Evolutionary conservation across 2,329 filamentous ascomycete genomes (phyloP).

Genomic region (Cadophora sp.): DNA sequence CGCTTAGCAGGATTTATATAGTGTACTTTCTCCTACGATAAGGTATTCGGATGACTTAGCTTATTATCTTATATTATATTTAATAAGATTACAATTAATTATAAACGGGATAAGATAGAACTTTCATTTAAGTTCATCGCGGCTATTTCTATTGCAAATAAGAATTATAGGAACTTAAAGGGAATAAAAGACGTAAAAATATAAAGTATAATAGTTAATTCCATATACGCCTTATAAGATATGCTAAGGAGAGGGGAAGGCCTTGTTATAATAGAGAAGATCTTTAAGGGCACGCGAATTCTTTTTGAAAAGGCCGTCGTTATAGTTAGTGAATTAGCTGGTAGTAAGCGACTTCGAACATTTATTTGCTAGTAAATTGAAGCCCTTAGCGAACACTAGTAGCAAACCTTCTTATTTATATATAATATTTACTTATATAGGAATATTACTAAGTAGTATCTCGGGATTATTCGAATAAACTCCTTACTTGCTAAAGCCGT

Average conservation of each 20-base stretch:
- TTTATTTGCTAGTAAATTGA: constrained; percentile 25
- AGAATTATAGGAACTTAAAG: constrained; percentile 28
- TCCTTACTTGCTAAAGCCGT: constrained; percentile 22
- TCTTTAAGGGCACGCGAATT: constrained; percentile 49
- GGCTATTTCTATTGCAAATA: constrained; percentile 27
- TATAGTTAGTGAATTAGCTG: constrained; percentile 31
- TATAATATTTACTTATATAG: constrained; percentile 21
- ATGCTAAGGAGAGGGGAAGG: constrained; percentile 49
- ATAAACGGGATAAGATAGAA: constrained; percentile 33
- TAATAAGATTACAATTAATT: constrained; percentile 43
- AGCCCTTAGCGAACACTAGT: constrained; percentile 23
- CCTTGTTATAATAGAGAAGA: constrained; percentile 47
- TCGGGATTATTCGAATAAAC: constrained; percentile 33
- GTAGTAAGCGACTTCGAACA: constrained; percentile 4
- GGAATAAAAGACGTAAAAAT: constrained; percentile 23
- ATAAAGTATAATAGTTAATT: constrained; percentile 12
- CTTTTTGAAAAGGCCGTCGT: constrained; percentile 49
- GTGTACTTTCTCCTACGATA: constrained; percentile 30
- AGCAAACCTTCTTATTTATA: constrained; percentile 29
- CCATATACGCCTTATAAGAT: constrained; percentile 35
- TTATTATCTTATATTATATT: constrained; percentile 41
- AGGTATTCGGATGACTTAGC: constrained; percentile 30
- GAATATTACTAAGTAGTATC: constrained; percentile 21
- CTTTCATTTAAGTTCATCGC: constrained; percentile 27
- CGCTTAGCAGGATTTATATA: not conserved